Conservation (phyloP, 163 green algal species). For the Scenedesmus sp. region DNA sequence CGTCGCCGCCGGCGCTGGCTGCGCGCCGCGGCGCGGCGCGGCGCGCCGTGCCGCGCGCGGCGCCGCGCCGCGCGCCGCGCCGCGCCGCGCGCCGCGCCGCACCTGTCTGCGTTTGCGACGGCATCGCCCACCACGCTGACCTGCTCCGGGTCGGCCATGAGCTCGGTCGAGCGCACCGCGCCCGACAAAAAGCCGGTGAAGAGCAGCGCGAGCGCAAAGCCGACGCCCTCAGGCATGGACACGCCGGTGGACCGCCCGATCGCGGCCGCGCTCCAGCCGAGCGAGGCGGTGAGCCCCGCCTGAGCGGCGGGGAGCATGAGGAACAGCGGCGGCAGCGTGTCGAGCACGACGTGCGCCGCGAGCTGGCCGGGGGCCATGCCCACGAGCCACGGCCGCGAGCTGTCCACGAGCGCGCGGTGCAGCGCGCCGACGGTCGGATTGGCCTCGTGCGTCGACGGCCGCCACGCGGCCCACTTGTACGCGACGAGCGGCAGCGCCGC, state of each 20-base stretch:
- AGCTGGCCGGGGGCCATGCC: constrained; percentile 55
- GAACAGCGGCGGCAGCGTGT: constrained; percentile 65
- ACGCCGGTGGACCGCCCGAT: neutral
- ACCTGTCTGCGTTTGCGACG: constrained; percentile 66
- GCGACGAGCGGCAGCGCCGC: constrained; percentile 58
- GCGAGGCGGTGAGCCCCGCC: constrained; percentile 51
- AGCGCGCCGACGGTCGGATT: constrained; percentile 63
- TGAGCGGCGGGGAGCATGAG: constrained; percentile 71
- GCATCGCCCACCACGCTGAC: constrained; percentile 59
- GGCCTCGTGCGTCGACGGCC: constrained; percentile 28
- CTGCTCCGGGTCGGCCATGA: constrained; percentile 56
- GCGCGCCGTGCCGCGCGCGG: too few relatives aligned
- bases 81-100: neutral
- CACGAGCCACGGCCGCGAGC: constrained; percentile 54
- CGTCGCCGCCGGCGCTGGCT: too few relatives aligned
- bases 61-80: too few relatives aligned
- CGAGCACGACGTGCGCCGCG: constrained; percentile 50
- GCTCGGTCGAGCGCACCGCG: constrained; percentile 50
- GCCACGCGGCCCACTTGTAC: constrained; percentile 57
- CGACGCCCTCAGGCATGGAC: constrained; percentile 6
- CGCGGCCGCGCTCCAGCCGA: neutral
- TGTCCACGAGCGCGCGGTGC: constrained; percentile 43
- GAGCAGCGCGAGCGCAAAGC: constrained; percentile 44
- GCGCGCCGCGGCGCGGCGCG: too few relatives aligned
- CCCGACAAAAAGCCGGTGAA: constrained; percentile 44